phyloP scores from a whole-genome alignment of 805 yeast genomes.

The Tanozyma kutaoensis region DNA sequence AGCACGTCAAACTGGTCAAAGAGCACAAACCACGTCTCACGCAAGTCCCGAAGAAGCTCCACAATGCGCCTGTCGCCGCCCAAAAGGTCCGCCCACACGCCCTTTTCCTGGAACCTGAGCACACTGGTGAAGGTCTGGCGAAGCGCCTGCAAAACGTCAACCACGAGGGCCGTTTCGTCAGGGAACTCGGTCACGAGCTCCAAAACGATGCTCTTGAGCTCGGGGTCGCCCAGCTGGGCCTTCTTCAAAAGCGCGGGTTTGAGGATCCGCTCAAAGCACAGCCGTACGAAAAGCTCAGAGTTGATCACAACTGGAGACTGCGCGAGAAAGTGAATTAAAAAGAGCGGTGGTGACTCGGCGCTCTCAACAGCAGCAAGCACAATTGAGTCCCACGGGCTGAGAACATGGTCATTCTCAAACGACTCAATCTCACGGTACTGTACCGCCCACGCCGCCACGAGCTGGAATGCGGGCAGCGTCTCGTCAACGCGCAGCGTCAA shows the following conservation, averaged over 20 bases:
- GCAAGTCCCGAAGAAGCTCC: too few relatives aligned
- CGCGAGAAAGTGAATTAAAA: constrained; percentile 4
- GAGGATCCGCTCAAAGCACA: constrained; percentile 1
- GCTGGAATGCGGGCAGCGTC: too few relatives aligned
- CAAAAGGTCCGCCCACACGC: too few relatives aligned
- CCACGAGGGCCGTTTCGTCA: constrained; percentile 1
- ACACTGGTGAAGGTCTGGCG: too few relatives aligned
- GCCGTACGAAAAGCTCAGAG: constrained; percentile 2
- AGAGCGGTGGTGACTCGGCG: too few relatives aligned
- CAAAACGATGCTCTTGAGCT: constrained; percentile 2
- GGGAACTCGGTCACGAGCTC: constrained; percentile 3
- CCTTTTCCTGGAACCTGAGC: too few relatives aligned
- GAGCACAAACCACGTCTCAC: too few relatives aligned
- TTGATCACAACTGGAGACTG: constrained; percentile 5
- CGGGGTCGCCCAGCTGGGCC: constrained; percentile 2
- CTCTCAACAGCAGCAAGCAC: too few relatives aligned
- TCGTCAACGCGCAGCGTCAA: too few relatives aligned
- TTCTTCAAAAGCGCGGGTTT: constrained; percentile 1
- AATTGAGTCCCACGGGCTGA: constrained; percentile 5
- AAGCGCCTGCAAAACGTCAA: constrained; percentile 1
- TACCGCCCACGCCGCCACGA: constrained; percentile 3
- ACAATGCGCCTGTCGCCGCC: too few relatives aligned
- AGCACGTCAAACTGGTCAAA: too few relatives aligned
- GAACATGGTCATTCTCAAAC: not conserved
- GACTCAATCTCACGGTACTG: constrained; percentile 1